Evolutionary conservation across 208 protist genomes (phyloP), one percentile per base, ranked within the genome.

Genomic region (Crithidia bombi): DNA sequence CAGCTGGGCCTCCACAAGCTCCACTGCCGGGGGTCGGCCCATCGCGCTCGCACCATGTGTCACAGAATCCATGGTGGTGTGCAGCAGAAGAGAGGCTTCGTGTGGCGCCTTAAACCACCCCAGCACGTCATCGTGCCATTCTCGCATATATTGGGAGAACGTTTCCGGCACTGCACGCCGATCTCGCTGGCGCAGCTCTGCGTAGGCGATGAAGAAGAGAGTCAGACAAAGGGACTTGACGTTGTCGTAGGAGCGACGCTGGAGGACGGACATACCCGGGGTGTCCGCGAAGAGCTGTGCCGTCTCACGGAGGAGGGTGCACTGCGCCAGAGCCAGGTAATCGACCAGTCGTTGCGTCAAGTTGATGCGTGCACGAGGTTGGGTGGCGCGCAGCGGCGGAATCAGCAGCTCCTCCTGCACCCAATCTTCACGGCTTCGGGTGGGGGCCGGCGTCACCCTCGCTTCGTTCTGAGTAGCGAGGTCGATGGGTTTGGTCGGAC

Each of bases 201-300:
- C 49, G 65, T 93, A 90, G 5, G 87, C 85, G 14, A 94, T 81
- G 62, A 92, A 86, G 41, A 93, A 59, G 14, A 96, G 50, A 56
- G 80, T 85, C 12, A 96, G 69, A 11, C 73, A 81, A 23, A 90
- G 47, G 7, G 83, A 88, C 68, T 92, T 93, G 33, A 93, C 63
- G 65, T 65, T 52, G 38, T 93, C 80, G 54, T 96, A 96, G 17
- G 87, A 83, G 23, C 78, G 82, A 36, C 84, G 82, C 69, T 95
- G 91, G 43, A 96, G 59, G 21, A 88, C 47, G 0, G 85, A 90
- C 47, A 94, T 61, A n/a, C 91, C 91, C 49, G 68, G 75, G 59
- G 75, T 87, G 70, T 90, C 79, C 11, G 51, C 46, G 58, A 92
- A 86, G 23, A 94, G 68, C 52, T 77, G 43, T 33, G 81, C 54